Conservation (phyloP, 768 basidiomycete genomes). For the Collybia sp. region DNA sequence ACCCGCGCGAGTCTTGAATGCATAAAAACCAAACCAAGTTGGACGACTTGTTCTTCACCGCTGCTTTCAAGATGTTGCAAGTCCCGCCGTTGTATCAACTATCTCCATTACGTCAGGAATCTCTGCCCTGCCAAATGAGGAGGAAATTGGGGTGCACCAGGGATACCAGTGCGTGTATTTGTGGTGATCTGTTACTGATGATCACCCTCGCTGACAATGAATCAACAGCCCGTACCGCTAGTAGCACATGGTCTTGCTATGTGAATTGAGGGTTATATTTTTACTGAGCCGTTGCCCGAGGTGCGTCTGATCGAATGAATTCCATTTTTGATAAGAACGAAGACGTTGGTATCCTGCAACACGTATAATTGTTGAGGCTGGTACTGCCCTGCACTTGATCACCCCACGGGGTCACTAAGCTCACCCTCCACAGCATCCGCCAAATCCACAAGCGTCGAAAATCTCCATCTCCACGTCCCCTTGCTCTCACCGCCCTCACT, state of each 20-base stretch:
- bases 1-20: not conserved
- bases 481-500: conserved; percentile 34
- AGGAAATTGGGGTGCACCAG: conserved; percentile 34
- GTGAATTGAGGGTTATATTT: too few relatives aligned
- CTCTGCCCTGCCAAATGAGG: conserved; percentile 33
- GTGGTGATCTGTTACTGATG: not conserved
- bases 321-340: too few relatives aligned
- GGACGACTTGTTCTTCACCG: not conserved
- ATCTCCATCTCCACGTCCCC: conserved; percentile 43
- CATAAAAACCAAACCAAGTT: too few relatives aligned
- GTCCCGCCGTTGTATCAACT: conserved; percentile 23
- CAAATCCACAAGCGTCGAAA: conserved; percentile 56
- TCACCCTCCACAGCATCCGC: conserved; percentile 53
- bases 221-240: conserved; percentile 30
- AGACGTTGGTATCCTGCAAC: too few relatives aligned
- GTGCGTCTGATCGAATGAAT: too few relatives aligned
- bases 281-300: too few relatives aligned
- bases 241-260: conserved; percentile 26
- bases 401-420: too few relatives aligned
- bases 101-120: conserved; percentile 19
- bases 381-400: too few relatives aligned
- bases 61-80: conserved; percentile 2
- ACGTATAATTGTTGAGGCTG: too few relatives aligned
- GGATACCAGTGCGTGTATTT: conserved; percentile 33
- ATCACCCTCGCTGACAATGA: not conserved